phyloP scores from a whole-genome alignment of 495 filamentous ascomycete genomes.

The Aspergillus heteromorphus region DNA sequence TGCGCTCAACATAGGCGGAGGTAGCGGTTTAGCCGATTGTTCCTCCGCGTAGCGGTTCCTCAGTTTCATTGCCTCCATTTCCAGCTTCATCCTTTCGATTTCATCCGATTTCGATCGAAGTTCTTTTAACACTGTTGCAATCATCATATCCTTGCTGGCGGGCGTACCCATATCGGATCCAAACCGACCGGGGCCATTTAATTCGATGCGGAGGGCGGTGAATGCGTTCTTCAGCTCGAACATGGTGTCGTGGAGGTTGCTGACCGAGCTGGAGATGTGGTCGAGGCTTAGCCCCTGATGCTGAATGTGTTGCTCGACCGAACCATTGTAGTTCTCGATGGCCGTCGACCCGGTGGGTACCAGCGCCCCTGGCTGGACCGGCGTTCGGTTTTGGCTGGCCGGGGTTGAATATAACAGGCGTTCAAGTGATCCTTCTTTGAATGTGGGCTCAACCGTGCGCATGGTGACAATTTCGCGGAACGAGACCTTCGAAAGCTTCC shows the following conservation, averaged over 20 bases:
- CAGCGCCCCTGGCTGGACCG: conserved; percentile 23
- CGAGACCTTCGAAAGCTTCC: conserved; percentile 42
- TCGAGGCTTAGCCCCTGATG: conserved; percentile 40
- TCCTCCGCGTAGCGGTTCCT: conserved; percentile 37
- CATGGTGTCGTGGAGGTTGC: conserved; percentile 43
- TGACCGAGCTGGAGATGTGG: conserved; percentile 42
- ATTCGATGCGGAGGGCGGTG: conserved; percentile 37
- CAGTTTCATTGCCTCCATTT: conserved; percentile 40
- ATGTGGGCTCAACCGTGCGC: conserved; percentile 37
- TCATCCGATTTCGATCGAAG: conserved; percentile 42
- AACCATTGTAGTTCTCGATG: conserved; percentile 13
- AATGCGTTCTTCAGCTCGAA: conserved; percentile 41
- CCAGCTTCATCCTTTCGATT: conserved; percentile 41
- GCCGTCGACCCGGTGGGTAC: conserved; percentile 23
- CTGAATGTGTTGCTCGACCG: conserved; percentile 36
- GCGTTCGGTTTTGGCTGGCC: conserved; percentile 18
- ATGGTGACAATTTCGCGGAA: conserved; percentile 45
- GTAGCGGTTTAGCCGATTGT: conserved; percentile 15
- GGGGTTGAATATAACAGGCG: conserved; percentile 21
- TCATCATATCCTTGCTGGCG: conserved; percentile 24
- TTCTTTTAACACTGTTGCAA: conserved; percentile 40
- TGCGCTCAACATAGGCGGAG: neutral
- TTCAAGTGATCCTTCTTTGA: conserved; percentile 34
- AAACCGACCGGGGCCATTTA: conserved; percentile 29
- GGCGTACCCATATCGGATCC: conserved; percentile 11